Evolutionary conservation across 169 alveolate species (phyloP), one percentile per base, ranked within the genome.

Genomic region (Perkinsus olseni): DNA sequence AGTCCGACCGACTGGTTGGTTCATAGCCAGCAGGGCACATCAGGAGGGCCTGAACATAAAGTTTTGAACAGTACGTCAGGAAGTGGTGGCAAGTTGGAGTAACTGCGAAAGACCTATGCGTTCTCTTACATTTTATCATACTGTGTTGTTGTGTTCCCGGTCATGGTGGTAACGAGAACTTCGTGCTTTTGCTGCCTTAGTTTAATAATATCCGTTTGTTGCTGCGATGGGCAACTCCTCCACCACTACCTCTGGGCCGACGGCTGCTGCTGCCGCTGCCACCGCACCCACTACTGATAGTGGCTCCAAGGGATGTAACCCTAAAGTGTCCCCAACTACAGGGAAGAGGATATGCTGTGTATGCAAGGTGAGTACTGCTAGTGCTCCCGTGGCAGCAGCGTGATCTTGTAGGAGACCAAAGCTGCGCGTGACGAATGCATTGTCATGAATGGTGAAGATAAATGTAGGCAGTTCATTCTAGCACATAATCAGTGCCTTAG

Each of bases 351-450:
- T 94, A 4, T 94, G 95, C 74, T 94, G 95, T 48, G 95, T 92
- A n/a, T 94, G 95, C 93, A 82, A 39, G 38, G 82, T 62, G 31
- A 62, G 82, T 21, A 3, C 31, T 28, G 31, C 34, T 62, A 62
- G 82, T 62, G n/a, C n/a, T n/a, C n/a, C 37, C 37, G 17, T 62
- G 34, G 31, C 31, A 24, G 1, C 8, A 28, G 82, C 0, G 82
- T 21, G 1, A 24, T 4, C 34, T 21, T 62, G 82, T 62, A 62
- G 82, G 94, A 92, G 39, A 92, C 94, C 34, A 51, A 93, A 91
- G 93, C 94, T 0, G 96, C 95, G 28, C 94, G 96, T 34, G 96
- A 95, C 37, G 96, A 95, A 91, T 95, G 96, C 91, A 94, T 95
- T 10, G 39, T 94, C 39, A 91, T 94, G 92, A 94, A 95, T 82